These are phyloP conservation scores for Trichosporon inkin DNA, from an alignment of 1,284 basidiomycete species.

Conservation along the genomic window DNA sequence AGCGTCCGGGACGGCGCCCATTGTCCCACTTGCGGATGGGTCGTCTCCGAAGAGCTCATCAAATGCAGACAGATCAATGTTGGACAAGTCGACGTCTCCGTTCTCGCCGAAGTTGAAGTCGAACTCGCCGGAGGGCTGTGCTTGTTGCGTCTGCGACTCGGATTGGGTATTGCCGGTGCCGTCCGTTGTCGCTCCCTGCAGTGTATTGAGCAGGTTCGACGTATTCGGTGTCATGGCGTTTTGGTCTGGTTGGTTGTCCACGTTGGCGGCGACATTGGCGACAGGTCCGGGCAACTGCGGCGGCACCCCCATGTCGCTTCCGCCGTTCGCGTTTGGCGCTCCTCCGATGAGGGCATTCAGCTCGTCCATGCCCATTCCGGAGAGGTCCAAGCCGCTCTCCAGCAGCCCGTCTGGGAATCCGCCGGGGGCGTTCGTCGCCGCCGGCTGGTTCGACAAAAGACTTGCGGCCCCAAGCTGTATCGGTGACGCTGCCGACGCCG, in stretches of 20 bases:
- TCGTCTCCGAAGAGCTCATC: conserved; percentile 17
- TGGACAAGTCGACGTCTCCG: conserved; percentile 17
- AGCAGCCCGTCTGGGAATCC: conserved; percentile 14
- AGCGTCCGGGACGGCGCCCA: neutral
- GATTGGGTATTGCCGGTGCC: neutral
- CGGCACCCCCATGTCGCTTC: neutral
- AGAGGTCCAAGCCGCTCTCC: conserved; percentile 17
- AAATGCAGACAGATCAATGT: conserved; percentile 19
- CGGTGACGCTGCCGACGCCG: conserved; percentile 23
- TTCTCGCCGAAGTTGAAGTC: conserved; percentile 15
- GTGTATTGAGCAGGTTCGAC: conserved; percentile 19
- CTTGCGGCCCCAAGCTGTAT: conserved; percentile 27
- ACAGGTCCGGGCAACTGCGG: neutral
- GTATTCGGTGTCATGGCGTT: conserved; percentile 24
- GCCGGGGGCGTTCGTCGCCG: neutral
- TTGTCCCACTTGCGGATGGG: neutral
- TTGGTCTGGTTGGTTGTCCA: conserved; percentile 6
- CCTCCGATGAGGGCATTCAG: conserved; percentile 28
- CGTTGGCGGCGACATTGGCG: neutral
- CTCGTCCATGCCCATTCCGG: conserved; percentile 25
- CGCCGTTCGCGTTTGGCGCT: neutral
- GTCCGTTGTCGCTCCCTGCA: conserved; percentile 8
- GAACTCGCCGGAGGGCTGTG: conserved; percentile 3
- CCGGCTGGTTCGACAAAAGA: conserved; percentile 21
- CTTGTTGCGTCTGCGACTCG: neutral